Percentiles rank a stretch among this genome's conserved stretches.
phyloP scores from a whole-genome alignment of 139 green algal genomes.

The Nannochloris sp. region DNA sequence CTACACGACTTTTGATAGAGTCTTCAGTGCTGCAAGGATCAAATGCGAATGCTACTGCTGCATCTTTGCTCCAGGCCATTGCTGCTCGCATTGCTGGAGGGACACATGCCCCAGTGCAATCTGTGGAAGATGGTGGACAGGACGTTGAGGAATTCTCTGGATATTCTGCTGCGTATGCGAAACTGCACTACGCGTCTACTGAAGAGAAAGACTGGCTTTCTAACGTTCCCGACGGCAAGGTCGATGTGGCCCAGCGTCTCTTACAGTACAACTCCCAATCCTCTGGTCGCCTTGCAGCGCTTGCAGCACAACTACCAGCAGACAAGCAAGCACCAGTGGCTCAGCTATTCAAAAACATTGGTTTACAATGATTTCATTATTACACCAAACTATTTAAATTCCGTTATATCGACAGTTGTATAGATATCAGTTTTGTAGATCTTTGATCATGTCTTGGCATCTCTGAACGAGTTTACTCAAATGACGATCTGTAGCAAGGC shows the following conservation, averaged over 20 bases:
- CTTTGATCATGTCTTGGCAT: slow-evolving; percentile 11
- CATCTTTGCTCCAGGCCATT: slow-evolving; percentile 43
- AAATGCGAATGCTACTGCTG: slow-evolving; percentile 3
- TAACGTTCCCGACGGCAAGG: slow-evolving; percentile 31
- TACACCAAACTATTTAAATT: background rate
- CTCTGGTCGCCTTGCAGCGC: slow-evolving; percentile 20
- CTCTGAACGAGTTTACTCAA: slow-evolving; percentile 17
- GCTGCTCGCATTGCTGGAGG: slow-evolving; percentile 8
- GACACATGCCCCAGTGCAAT: background rate
- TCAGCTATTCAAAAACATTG: slow-evolving; percentile 1
- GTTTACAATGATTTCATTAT: slow-evolving; percentile 1
- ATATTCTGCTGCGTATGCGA: slow-evolving; percentile 67
- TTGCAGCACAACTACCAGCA: slow-evolving; percentile 12
- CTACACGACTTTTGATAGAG: slow-evolving; percentile 57
- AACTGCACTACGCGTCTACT: slow-evolving; percentile 64
- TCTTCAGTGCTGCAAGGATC: slow-evolving; percentile 24
- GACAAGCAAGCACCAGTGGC: slow-evolving; percentile 29
- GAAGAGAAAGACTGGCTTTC: slow-evolving; percentile 28
- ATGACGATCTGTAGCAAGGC: slow-evolving; percentile 23
- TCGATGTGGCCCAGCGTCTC: slow-evolving; percentile 35
- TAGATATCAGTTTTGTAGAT: slow-evolving; percentile 7
- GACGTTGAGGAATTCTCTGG: slow-evolving; percentile 33
- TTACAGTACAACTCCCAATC: slow-evolving; percentile 2
- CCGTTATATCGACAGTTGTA: no score
- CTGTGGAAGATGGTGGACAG: slow-evolving; percentile 12